Percentiles rank a stretch among this genome's conserved stretches.
These are phyloP conservation scores for Parafenestella ontariensis DNA, from an alignment of 2,329 filamentous ascomycete genomes.

Conservation along the genomic window DNA sequence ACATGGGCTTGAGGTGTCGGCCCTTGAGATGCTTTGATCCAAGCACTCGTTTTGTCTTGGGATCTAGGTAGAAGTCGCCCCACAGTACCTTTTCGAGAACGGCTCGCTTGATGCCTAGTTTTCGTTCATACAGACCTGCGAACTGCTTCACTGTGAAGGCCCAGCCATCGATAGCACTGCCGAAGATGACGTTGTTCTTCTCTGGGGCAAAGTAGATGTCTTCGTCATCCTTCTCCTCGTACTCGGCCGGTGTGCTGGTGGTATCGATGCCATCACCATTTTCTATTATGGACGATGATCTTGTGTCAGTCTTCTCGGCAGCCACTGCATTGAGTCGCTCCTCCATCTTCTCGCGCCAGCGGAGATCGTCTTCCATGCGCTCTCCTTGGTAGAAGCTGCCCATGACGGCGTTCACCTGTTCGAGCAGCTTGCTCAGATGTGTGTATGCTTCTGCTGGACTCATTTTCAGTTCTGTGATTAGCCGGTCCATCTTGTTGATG, in stretches of 20 bases:
- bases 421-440: constrained; percentile 86
- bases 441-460: constrained; percentile 87
- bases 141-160: constrained; percentile 97
- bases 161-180: constrained; percentile 98
- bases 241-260: constrained; percentile 63
- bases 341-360: constrained; percentile 94
- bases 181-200: constrained; percentile 98
- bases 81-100: constrained; percentile 92
- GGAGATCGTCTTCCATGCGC: constrained; percentile 96
- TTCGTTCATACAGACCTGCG: constrained; percentile 91
- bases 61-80: constrained; percentile 96
- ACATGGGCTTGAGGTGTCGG: constrained; percentile 90
- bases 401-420: constrained; percentile 96
- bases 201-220: constrained; percentile 98
- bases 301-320: constrained; percentile 66
- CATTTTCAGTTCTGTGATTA: constrained; percentile 95
- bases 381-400: constrained; percentile 98
- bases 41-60: constrained; percentile 93
- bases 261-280: constrained; percentile 62
- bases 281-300: constrained; percentile 54
- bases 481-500: constrained; percentile 97
- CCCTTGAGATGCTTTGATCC: constrained; percentile 93
- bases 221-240: constrained; percentile 92
- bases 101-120: constrained; percentile 89
- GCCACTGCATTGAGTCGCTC: constrained; percentile 78